phyloP scores from a whole-genome alignment of 1,139 yeast genomes.

The Barnettozyma hawaiiensis region DNA sequence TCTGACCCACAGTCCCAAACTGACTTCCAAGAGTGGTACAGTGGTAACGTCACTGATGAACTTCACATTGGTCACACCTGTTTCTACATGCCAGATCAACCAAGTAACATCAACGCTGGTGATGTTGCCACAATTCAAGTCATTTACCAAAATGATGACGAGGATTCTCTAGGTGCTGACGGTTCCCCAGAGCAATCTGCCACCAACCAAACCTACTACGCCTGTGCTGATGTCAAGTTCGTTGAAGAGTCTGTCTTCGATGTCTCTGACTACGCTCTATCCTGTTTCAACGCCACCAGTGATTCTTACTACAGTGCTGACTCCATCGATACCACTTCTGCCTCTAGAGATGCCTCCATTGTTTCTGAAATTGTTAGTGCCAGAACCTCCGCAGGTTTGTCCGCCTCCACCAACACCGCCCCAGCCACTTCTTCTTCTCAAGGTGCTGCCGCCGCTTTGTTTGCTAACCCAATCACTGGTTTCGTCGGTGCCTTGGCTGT shows the following conservation, averaged over 20 bases:
- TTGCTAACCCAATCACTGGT: constrained; percentile 17
- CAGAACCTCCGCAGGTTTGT: constrained; percentile 17
- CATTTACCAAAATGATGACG: constrained; percentile 34
- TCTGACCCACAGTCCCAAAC: constrained; percentile 32
- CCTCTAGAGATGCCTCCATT: constrained; percentile 16
- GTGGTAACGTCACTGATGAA: constrained; percentile 33
- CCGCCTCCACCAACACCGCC: constrained; percentile 13
- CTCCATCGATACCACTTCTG: constrained; percentile 21
- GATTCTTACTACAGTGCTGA: constrained; percentile 29
- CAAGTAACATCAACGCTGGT: constrained; percentile 31
- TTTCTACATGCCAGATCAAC: constrained; percentile 36
- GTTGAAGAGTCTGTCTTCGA: constrained; percentile 35
- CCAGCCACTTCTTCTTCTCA: constrained; percentile 14
- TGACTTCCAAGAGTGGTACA: constrained; percentile 36
- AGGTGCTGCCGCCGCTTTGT: constrained; percentile 13
- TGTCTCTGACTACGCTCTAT: constrained; percentile 28
- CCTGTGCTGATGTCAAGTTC: constrained; percentile 35
- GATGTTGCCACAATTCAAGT: constrained; percentile 37
- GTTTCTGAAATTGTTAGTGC: constrained; percentile 20
- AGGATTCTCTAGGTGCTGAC: constrained; percentile 24
- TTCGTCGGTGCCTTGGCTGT: constrained; percentile 19
- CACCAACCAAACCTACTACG: constrained; percentile 32
- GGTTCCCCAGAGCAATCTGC: constrained; percentile 19
- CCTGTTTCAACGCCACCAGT: constrained; percentile 37
- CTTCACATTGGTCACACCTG: constrained; percentile 39